Evolutionary conservation across 202 grass and related monocot genomes (phyloP), one percentile per base, ranked within the genome.

Genomic region (Zizania palustris): DNA sequence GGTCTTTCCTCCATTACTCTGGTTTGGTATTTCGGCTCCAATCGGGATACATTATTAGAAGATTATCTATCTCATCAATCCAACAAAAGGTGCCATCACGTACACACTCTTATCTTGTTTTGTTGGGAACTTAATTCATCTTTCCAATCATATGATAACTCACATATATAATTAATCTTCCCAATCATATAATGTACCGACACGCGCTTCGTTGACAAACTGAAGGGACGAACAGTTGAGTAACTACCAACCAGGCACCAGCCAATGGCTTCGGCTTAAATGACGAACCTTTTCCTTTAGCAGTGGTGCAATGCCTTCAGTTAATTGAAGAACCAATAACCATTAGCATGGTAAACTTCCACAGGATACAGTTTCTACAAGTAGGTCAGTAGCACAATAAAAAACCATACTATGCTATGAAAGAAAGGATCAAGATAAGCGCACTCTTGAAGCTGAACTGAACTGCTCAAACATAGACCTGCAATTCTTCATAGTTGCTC

Each of bases 161-260:
- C 41, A 7, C 21, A 11, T 7, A 35, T 6, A 48, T 16, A 16
- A 39, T 22, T 59, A 11, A 43, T 45, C n/a, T 59, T 60, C 80
- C 18, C 63, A 46, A 60, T 28, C 63, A 41, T 35, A 50, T 55
- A n/a, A 67, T 19, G 3, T 45, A 60, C 63, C 54, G 72, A 83
- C 80, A 83, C 41, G 5, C 7, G 41, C 3, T 82, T 67, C 37
- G 10, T 65, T 75, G 63, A 62, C 72, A 54, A 63, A 61, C 53
- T 62, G 15, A 42, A 62, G 38, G 16, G 13, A 55, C n/a, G 7
- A 51, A 63, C 13, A 75, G 9, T n/a, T 13, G 18, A 18, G 34
- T 34, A 46, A 11, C 55, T 16, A 9, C 50, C n/a, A 28, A 28
- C 28, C 50, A 20, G 72, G 14, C 22, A 28, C 28, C 50, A 20